Evolutionary conservation across 768 basidiomycete genomes (phyloP), one percentile per base, ranked within the genome.

Genomic region (Hygrophoropsis aurantiaca): DNA sequence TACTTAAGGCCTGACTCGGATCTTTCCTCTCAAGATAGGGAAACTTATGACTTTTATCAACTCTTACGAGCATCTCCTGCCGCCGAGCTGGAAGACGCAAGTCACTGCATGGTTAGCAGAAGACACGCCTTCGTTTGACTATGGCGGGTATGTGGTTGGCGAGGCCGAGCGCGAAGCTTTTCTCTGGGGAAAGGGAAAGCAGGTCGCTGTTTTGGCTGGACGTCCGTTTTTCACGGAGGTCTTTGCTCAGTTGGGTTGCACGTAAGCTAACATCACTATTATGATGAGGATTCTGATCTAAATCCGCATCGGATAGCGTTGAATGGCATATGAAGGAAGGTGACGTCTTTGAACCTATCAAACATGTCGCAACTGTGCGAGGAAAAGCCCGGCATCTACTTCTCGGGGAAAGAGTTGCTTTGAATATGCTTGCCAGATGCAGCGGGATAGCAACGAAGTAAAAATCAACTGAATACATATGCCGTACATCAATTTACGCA

Each of bases 361-460:
- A 82, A 59, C 85, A 90, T 50, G 80, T 97, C 52, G 97, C 94
- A 19, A 94, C 94, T 26, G 94, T 97, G 11, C 80, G 77, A 49
- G 97, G 97, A 8, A 90, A 87, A 59, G 95, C 88, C 7, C 75
- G 94, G 35, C 83, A 89, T 57, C 69, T 98, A 47, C 80, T 99
- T 11, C 74, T 97, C 9, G 95, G 94, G 32, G 97, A 99, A 66
- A 78, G 95, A 38, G 83, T 97, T 35, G 94, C 91, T 8, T 74
- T 99, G 57, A 98, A 98, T 64, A 76, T 94, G 48, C 77, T 99
- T 43, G 93, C 97, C 8, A 75, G 97, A 57, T 97, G 95, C 68
- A 94, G 92, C 55, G 97, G 97, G 4, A 97, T 98, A 54, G 95
- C 95, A 15, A 95, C 93, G 23, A 87, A 88, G 94, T 94, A 59